Conservation (phyloP, 129 eudicot species). For the Erigeron canadensis region DNA sequence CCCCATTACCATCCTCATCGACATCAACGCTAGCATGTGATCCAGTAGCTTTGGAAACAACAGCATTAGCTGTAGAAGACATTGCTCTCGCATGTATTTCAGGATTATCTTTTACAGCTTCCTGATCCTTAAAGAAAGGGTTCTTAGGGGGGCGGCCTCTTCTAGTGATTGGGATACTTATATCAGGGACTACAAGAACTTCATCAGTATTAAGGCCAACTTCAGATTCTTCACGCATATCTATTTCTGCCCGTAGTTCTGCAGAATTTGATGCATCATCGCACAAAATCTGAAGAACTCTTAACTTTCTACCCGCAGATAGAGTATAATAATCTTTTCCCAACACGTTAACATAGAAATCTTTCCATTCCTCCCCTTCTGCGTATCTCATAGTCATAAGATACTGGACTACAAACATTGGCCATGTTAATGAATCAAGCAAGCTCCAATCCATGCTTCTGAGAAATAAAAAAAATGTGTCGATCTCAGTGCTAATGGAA, state of each 20-base stretch:
- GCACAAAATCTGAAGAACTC: constrained; percentile 75
- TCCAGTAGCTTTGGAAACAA: constrained; percentile 31
- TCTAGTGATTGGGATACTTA: constrained; percentile 35
- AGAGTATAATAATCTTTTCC: constrained; percentile 76
- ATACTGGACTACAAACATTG: constrained; percentile 69
- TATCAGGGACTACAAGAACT: constrained; percentile 28
- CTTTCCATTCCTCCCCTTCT: constrained; percentile 75
- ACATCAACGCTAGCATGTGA: constrained; percentile 33
- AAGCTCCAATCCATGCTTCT: constrained; percentile 91
- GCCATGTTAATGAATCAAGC: constrained; percentile 97
- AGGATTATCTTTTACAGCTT: constrained; percentile 37
- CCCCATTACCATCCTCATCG: constrained; percentile 77
- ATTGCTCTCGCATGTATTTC: constrained; percentile 33
- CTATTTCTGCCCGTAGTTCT: constrained; percentile 77
- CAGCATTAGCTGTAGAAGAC: constrained; percentile 25
- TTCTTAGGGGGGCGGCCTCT: constrained; percentile 39
- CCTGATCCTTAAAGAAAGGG: constrained; percentile 49
- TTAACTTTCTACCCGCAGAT: constrained; percentile 64
- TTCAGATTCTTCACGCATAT: constrained; percentile 71
- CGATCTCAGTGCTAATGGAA: neutral
- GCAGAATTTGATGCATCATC: constrained; percentile 76
- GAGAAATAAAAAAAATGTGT: constrained; percentile 18
- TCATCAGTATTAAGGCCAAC: constrained; percentile 59
- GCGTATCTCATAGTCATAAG: constrained; percentile 65
- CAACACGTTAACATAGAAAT: constrained; percentile 49